Evolutionary conservation across 2,329 filamentous ascomycete genomes (phyloP), one percentile per base, ranked within the genome.

Genomic region (Furcasterigmium sp.): DNA sequence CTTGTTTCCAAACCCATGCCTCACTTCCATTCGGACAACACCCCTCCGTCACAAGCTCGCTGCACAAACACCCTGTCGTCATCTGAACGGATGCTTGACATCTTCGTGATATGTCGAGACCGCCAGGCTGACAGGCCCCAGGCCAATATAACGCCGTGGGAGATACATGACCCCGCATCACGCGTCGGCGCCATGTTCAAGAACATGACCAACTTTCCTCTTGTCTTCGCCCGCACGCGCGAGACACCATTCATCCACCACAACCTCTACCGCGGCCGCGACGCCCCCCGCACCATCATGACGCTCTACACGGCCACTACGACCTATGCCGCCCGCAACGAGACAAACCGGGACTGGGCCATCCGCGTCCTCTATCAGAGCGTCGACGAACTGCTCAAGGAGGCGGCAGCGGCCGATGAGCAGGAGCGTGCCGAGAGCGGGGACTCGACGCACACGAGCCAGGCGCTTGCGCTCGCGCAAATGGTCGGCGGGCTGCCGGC

Each of bases 241-340:
- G 51, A 59, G 7, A 59, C 68, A 17, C 61, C 67, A 25, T 73
- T 68, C 49, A 57, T 73, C 42, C 70, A 73, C 50, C 57, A 61
- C 28, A 58, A 62, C 9, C 59, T 73, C 15, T 72, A 73, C 57
- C 54, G 60, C 37, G 49, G 56, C 45, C 55, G 56, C 32, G 47
- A 60, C 15, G 59, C 69, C 17, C 68, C 69, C 19, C 59, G 57
- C 18, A 58, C 63, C 20, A 62, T 73, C 29, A 51, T 70, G 28
- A 51, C 63, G 6, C 65, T 61, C 37, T 73, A 67, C 44, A 60
- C 67, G 3, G 61, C 61, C 11, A 58, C 66, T 29, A 53, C 62
- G 3, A 59, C 68, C 8, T 71, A 71, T 53, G 49, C 54, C 8
- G 60, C 58, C 19, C 59, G 61, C 45, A 67, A 60, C 5, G 46